Evolutionary conservation across 371 early-diverging fungal genomes (phyloP), one percentile per base, ranked within the genome.

Genomic region (Choanephora cucurbitarum): DNA sequence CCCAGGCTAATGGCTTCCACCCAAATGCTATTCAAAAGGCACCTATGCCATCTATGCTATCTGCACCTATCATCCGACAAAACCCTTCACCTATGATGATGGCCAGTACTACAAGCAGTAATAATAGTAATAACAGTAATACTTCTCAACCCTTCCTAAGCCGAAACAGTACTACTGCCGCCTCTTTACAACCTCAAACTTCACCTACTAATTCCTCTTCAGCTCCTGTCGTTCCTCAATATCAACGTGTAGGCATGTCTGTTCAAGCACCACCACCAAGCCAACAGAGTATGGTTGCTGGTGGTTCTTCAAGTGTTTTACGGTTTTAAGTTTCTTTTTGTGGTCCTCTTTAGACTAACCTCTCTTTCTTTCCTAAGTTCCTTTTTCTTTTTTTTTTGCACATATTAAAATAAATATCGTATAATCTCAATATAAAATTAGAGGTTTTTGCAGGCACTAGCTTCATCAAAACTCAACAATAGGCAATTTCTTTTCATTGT

Each of bases 351-450:
- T 22, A 22, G 18, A 44, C 14, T 11, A 23, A 23, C 34, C n/a
- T 15, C 15, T 34, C 37, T 45, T 3, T n/a, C n/a, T n/a, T n/a
- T n/a, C n/a, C n/a, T n/a, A n/a, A n/a, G n/a, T n/a, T n/a, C n/a
- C n/a, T n/a, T n/a, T n/a, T n/a, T n/a, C n/a, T n/a, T n/a, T n/a
- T n/a, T n/a, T n/a, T 6, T n/a, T 13, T n/a, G 9, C 10, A 48
- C 82, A 44, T 70, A 77, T 74, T 96, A 74, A 93, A 97, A 81
- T 96, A 28, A 28, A 28, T 3, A 7, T 28, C 28, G 28, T 28
- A 28, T 28, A 28, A 7, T 28, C 28, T 7, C 3, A 28, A n/a
- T n/a, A n/a, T n/a, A n/a, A n/a, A n/a, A n/a, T n/a, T n/a, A n/a
- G n/a, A n/a, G n/a, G n/a, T n/a, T n/a, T n/a, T n/a, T n/a, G n/a